Base-by-base conservation (phyloP, 2,329 filamentous ascomycete genomes). In the Aspergillus neoniger region DNA sequence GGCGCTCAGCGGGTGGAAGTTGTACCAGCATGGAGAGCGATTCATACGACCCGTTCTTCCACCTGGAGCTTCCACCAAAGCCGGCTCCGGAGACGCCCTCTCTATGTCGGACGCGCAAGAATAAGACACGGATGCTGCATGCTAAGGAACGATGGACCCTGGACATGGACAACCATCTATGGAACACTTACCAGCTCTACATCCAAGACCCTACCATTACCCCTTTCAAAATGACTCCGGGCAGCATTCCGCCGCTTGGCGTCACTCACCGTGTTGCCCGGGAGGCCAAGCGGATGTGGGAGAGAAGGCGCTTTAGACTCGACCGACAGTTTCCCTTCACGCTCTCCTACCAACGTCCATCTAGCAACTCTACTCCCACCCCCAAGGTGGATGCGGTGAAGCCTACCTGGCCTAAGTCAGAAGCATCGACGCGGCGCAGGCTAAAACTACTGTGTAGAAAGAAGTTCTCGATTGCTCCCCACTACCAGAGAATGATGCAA, bases 131-230 rank as follows among this genome's bases (percentile, higher is more conserved):
- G 14, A 36, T 36, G 32, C 12, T 36, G 61, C 62, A 23, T 49
- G 63, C 25, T 52, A 72, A 63, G 65, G 65, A 70, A 68, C 69
- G 71, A 43, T 89, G 86, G 82, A 87, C 83, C 5, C 76, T 82
- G 47, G 85, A 86, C 55, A 88, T 88, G 85, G 86, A 89, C 69
- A 81, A 84, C 58, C 86, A 89, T 69, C 74, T 89, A 32, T 88
- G 86, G 86, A 83, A 86, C 70, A 86, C 85, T 8, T 89, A 88
- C 73, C 84, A 87, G 76, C 79, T 82, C 56, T 88, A 88, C 70
- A 77, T 88, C n/a, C 84, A 86, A 63, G 86, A 88, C 71, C 86
- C 86, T 19, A 86, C 83, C 3, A 82, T 88, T 51, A 89, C 86
- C 1, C 86, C 86, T 0, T 88, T 88, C 79, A 88, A 88, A 69